Conservation (phyloP, 352 stramenopile genomes). For the Thalassiosira exigua region DNA sequence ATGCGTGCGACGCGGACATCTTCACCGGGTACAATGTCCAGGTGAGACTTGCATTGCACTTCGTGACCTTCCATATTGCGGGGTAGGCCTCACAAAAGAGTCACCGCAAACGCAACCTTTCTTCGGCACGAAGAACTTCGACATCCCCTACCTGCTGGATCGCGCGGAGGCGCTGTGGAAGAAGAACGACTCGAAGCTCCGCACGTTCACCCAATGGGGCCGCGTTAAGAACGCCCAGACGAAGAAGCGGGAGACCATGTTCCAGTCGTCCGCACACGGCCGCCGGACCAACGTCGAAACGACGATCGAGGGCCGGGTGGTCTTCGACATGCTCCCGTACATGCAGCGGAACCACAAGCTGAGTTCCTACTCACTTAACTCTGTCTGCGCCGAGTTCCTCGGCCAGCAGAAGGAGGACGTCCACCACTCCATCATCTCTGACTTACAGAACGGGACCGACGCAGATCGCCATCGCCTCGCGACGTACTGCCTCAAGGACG, state of each 20-base stretch:
- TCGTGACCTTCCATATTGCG: not conserved
- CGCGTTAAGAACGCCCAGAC: slow-evolving; percentile 89
- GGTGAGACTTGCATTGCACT: slow-evolving; percentile 15
- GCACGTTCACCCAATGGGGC: slow-evolving; percentile 86
- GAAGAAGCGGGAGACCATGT: slow-evolving; percentile 97
- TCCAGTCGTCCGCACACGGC: slow-evolving; percentile 96
- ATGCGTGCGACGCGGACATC: slow-evolving; percentile 96
- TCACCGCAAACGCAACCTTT: no score
- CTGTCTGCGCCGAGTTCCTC: slow-evolving; percentile 97
- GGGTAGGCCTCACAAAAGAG: not conserved
- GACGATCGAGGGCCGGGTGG: slow-evolving; percentile 95
- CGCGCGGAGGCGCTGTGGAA: slow-evolving; percentile 93
- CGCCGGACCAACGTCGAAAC: slow-evolving; percentile 98
- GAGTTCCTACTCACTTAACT: slow-evolving; percentile 99
- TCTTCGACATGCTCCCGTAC: slow-evolving; percentile 99
- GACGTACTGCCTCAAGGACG: slow-evolving; percentile 99
- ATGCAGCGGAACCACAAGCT: slow-evolving; percentile 99
- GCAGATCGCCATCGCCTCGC: slow-evolving; percentile 97
- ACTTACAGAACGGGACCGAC: slow-evolving; percentile 93
- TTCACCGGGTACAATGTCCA: slow-evolving; percentile 99
- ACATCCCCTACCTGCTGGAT: slow-evolving; percentile 99
- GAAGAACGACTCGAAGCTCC: slow-evolving; percentile 67
- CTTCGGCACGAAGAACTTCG: slow-evolving; percentile 94
- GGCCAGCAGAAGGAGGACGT: slow-evolving; percentile 99
- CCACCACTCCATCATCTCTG: slow-evolving; percentile 98